Base-by-base conservation (phyloP, 495 filamentous ascomycete genomes). In the Aspergillus funiculosus region DNA sequence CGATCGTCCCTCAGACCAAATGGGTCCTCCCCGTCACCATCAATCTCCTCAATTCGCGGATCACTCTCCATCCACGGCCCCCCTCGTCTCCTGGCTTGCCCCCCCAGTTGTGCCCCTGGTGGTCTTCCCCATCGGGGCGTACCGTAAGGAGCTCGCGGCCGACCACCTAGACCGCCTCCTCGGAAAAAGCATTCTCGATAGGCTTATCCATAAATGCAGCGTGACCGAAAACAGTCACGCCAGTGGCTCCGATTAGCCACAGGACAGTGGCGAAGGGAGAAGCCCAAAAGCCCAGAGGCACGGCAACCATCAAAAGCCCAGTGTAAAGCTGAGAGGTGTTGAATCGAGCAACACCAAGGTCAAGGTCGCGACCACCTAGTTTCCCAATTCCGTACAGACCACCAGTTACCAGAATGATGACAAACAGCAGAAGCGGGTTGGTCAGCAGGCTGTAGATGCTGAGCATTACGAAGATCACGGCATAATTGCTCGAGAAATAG, bases 141-240 rank as follows among this genome's bases (percentile, higher is more conserved):
- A 85, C 76, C 75, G 80, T 88, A 81, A 83, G 89, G 89, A 95
- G 87, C 80, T 94, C 87, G 89, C 89, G 89, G 89, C 86, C 90
- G 89, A 95, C 89, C 89, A 90, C 79, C 82, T 96, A 97, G 87
- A 96, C 90, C 90, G 89, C 92, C 91, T 97, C 94, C 92, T 95
- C 92, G 79, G 94, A 98, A 96, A 98, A 98, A 98, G 91, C 89
- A 89, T 91, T 90, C 81, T 96, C 92, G 76, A 97, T 95, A 27
- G 91, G 91, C 77, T 95, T 95, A 70, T 98, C 92, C 83, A 98
- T 82, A 60, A 98, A 81, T 39, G 87, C 77, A 55, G 92, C 92
- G 72, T 98, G 92, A 68, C 94, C 94, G 51, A 97, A 73, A 48
- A 96, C 89, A 62, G 79, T 83, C 63, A 95, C 86, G 56, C 86